Conservation (phyloP, 2,329 filamentous ascomycete species). For the Pseudonectria buxi region DNA sequence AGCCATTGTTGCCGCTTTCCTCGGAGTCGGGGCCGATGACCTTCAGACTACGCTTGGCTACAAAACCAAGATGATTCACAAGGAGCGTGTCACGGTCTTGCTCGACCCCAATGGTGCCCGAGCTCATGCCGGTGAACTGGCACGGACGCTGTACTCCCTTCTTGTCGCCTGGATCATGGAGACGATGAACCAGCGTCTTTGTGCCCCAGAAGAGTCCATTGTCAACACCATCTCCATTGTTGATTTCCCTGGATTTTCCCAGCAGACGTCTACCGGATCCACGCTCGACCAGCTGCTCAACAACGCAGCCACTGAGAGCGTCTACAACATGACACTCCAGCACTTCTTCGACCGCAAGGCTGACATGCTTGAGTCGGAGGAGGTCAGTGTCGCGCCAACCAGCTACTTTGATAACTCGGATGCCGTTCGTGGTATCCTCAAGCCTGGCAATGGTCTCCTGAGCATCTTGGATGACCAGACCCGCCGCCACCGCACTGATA, state of each 20-base stretch:
- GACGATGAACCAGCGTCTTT: conserved; percentile 81
- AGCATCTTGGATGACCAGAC: conserved; percentile 97
- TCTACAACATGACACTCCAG: conserved; percentile 90
- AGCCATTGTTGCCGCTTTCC: conserved; percentile 81
- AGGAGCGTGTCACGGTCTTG: conserved; percentile 98
- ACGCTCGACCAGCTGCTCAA: conserved; percentile 86
- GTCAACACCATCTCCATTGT: conserved; percentile 92
- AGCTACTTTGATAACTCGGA: conserved; percentile 98
- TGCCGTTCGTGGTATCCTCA: conserved; percentile 83
- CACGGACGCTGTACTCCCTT: conserved; percentile 86
- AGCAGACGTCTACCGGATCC: conserved; percentile 75
- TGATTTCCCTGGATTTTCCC: conserved; percentile 92
- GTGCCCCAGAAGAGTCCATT: conserved; percentile 79
- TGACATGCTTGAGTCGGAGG: conserved; percentile 88
- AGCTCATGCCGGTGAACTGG: conserved; percentile 87
- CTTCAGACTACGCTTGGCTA: conserved; percentile 86
- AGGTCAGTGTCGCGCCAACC: conserved; percentile 81
- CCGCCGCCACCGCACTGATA: conserved; percentile 77
- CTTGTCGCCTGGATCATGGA: conserved; percentile 93
- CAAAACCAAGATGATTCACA: conserved; percentile 93
- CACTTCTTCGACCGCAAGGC: conserved; percentile 95
- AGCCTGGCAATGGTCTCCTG: conserved; percentile 84
- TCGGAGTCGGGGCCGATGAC: conserved; percentile 74
- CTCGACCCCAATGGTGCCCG: conserved; percentile 86
- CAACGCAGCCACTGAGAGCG: conserved; percentile 85